Conservation (phyloP, 176 grass and related monocot genomes). For the Oryza rufipogon region DNA sequence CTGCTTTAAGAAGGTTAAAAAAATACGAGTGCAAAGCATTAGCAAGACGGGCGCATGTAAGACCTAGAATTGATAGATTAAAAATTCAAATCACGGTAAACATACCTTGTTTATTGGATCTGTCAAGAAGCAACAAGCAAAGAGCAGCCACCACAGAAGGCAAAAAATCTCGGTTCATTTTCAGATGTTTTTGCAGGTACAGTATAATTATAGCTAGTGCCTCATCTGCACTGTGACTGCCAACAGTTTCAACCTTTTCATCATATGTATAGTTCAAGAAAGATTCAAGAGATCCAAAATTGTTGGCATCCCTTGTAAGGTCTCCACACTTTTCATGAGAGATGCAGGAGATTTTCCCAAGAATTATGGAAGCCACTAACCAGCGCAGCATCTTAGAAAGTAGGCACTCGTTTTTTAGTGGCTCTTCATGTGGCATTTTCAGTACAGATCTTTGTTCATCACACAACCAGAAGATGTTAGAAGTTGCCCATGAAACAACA, state of each 20-base stretch:
- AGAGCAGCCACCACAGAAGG: slow-evolving; percentile 65
- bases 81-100: slow-evolving; percentile 17
- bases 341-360: slow-evolving; percentile 64
- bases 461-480: slow-evolving; percentile 49
- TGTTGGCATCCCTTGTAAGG: slow-evolving; percentile 41
- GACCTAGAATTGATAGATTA: neutral
- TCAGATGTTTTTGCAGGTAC: slow-evolving; percentile 71
- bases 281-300: slow-evolving; percentile 51
- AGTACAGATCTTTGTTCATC: slow-evolving; percentile 33
- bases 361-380: slow-evolving; percentile 82
- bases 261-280: slow-evolving; percentile 48
- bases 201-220: slow-evolving; percentile 65
- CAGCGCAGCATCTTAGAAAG: slow-evolving; percentile 77
- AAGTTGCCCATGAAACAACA: slow-evolving; percentile 62
- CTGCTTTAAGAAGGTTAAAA: slow-evolving; percentile 46
- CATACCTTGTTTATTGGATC: slow-evolving; percentile 49
- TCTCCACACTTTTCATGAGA: slow-evolving; percentile 50
- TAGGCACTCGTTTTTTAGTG: slow-evolving; percentile 46
- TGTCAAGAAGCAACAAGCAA: slow-evolving; percentile 64
- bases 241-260: slow-evolving; percentile 38
- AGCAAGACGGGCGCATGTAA: neutral
- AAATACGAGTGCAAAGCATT: neutral
- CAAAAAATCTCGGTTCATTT: slow-evolving; percentile 50
- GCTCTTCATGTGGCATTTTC: slow-evolving; percentile 44
- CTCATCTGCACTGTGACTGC: slow-evolving; percentile 49